Percentiles rank a stretch among this genome's conserved stretches.
phyloP scores from a whole-genome alignment of 1,139 yeast species.

The Nadsonia commutata region DNA sequence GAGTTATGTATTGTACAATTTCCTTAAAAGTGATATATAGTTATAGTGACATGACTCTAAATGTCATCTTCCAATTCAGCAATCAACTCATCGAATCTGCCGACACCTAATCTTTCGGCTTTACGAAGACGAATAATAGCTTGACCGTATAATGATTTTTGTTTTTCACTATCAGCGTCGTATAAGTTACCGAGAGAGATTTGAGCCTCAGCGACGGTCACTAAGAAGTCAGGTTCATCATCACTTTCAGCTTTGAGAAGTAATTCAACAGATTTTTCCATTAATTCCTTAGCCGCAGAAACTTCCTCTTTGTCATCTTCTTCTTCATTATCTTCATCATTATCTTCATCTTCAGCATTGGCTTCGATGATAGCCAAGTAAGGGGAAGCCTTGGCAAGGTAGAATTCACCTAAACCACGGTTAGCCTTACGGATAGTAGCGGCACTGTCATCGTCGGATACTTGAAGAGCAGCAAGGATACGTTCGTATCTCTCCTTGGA shows the following conservation, averaged over 20 bases:
- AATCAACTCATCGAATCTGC: conserved; percentile 21
- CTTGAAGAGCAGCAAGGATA: conserved; percentile 10
- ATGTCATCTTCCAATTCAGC: conserved; percentile 14
- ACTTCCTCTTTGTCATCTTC: conserved; percentile 14
- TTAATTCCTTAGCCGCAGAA: conserved; percentile 36
- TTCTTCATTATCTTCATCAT: conserved; percentile 14
- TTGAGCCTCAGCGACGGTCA: conserved; percentile 66
- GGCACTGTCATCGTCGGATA: conserved; percentile 8
- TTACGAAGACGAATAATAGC: conserved; percentile 35
- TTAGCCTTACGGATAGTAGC: conserved; percentile 15
- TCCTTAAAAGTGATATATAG: too few relatives aligned
- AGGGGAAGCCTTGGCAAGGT: conserved; percentile 23
- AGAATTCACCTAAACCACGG: conserved; percentile 22
- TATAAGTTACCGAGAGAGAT: conserved; percentile 64
- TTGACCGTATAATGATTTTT: conserved; percentile 43
- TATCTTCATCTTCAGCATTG: conserved; percentile 16
- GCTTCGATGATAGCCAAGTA: conserved; percentile 18
- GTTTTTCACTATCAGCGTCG: conserved; percentile 49
- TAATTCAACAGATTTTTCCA: conserved; percentile 26
- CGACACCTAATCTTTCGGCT: conserved; percentile 23
- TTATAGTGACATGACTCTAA: too few relatives aligned
- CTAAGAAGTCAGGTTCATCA: conserved; percentile 44
- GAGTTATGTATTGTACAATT: too few relatives aligned
- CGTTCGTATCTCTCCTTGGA: conserved; percentile 12
- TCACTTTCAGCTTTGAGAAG: conserved; percentile 4